phyloP scores from a whole-genome alignment of 176 grass and related monocot genomes.

The Puya raimondii region DNA sequence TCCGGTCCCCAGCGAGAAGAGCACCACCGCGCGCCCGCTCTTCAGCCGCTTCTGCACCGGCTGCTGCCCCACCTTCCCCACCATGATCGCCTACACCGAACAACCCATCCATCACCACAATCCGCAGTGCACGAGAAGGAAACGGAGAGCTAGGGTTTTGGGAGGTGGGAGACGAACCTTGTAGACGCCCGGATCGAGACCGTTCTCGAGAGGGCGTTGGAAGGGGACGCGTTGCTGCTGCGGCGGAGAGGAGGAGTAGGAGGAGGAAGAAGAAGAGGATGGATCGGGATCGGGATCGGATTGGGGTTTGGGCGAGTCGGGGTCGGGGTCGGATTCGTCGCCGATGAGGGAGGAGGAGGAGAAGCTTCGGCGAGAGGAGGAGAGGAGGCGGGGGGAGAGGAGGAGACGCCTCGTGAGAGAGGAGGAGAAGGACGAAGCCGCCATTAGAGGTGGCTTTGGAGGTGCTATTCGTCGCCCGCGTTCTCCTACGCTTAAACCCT shows the following conservation, averaged over 20 bases:
- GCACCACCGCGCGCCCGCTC: conserved; percentile 44
- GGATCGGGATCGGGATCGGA: conserved; percentile 2
- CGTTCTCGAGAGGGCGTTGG: conserved; percentile 59
- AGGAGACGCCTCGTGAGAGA: conserved; percentile 33
- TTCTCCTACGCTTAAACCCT: conserved; percentile 26
- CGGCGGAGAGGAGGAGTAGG: conserved; percentile 10
- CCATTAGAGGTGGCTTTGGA: conserved; percentile 22
- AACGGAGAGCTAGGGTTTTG: conserved; percentile 3
- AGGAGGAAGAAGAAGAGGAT: conserved; percentile 1
- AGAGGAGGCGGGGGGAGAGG: conserved; percentile 20
- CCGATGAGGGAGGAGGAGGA: conserved; percentile 23
- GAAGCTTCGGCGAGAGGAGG: conserved; percentile 22
- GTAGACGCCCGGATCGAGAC: conserved; percentile 73
- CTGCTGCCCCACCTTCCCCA: conserved; percentile 83
- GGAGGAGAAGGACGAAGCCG: conserved; percentile 25
- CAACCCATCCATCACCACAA: conserved; percentile 2
- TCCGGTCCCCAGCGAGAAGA: conserved; percentile 80
- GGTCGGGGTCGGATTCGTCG: conserved; percentile 19
- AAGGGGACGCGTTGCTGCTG: background rate
- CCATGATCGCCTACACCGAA: conserved; percentile 48
- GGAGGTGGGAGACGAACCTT: conserved; percentile 29
- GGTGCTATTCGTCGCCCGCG: background rate
- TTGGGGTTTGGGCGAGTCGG: conserved; percentile 6
- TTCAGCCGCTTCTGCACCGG: conserved; percentile 58
- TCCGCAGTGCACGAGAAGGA: background rate